Percentiles rank a stretch among this genome's conserved stretches.
phyloP scores from a whole-genome alignment of 345 rosid species.

The Raphanus raphanistrum region DNA sequence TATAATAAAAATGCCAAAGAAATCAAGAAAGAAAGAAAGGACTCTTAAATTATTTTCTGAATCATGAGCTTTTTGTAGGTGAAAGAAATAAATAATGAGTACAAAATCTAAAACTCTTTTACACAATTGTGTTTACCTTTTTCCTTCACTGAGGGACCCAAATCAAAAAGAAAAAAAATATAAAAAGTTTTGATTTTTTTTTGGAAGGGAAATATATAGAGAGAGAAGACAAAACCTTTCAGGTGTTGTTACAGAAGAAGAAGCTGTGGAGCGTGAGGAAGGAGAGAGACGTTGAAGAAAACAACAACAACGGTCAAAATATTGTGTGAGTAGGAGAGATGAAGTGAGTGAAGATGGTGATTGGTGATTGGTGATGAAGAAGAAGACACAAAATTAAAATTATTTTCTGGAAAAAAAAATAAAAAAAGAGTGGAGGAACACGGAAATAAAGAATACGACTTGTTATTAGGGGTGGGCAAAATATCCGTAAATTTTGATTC shows the following conservation, averaged over 20 bases:
- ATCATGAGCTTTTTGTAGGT: neutral
- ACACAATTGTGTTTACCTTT: constrained; percentile 10
- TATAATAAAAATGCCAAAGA: neutral
- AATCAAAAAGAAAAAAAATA: neutral
- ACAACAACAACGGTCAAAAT: constrained; percentile 41
- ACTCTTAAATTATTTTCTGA: neutral
- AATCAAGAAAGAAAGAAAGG: neutral
- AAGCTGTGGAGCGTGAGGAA: constrained; percentile 27
- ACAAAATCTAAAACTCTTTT: constrained; percentile 20
- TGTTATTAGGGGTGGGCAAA: no score
- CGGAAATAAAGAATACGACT: constrained; percentile 15
- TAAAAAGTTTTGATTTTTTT: neutral
- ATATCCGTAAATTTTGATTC: no score
- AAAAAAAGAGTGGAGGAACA: constrained; percentile 18
- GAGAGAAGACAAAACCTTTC: constrained; percentile 36
- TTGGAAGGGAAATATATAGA: neutral
- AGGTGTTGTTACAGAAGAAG: constrained; percentile 18
- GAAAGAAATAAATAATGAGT: neutral
- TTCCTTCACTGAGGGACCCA: constrained; percentile 30
- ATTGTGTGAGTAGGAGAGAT: constrained; percentile 23
- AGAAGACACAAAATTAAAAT: neutral
- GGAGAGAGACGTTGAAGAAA: constrained; percentile 21
- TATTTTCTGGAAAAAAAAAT: neutral
- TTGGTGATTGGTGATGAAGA: neutral
- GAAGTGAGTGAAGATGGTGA: constrained; percentile 19